Evolutionary conservation across 805 yeast genomes (phyloP).

Genomic region (Saitoella complicata): DNA sequence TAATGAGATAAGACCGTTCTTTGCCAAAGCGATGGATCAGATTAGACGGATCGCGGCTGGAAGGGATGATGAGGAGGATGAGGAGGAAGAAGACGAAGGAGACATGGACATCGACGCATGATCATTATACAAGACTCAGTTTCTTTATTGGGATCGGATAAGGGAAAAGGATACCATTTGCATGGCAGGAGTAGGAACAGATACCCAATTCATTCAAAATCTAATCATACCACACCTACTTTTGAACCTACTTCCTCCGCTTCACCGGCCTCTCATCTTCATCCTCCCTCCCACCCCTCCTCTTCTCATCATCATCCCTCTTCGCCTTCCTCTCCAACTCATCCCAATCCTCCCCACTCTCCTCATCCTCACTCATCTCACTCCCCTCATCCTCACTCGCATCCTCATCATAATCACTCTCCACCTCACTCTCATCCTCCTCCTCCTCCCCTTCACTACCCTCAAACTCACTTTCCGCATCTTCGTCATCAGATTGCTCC

Average conservation of each 20-base stretch:
- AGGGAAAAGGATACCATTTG: too few species aligned
- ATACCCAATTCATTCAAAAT: too few species aligned
- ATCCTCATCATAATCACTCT: constrained; percentile 17
- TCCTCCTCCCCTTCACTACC: constrained; percentile 37
- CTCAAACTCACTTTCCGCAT: constrained; percentile 49
- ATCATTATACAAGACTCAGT: too few species aligned
- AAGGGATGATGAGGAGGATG: constrained; percentile 10
- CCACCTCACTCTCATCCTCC: constrained; percentile 29
- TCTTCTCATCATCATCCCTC: constrained; percentile 24
- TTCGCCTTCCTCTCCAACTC: constrained; percentile 45
- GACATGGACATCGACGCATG: too few species aligned
- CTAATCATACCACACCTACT: too few species aligned
- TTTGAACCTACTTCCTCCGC: neutral
- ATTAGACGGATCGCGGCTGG: constrained; percentile 39
- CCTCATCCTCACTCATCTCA: constrained; percentile 2
- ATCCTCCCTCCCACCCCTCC: neutral
- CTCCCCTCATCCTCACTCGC: constrained; percentile 16
- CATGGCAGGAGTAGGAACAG: too few species aligned
- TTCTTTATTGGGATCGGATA: too few species aligned
- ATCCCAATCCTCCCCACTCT: constrained; percentile 21
- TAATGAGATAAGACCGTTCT: constrained; percentile 74
- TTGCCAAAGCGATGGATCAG: constrained; percentile 65
- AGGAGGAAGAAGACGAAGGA: constrained; percentile 6
- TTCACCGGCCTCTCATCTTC: neutral
- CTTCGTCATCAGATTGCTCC: constrained; percentile 49